Evolutionary conservation across 2,329 filamentous ascomycete genomes (phyloP), one percentile per base, ranked within the genome.

Genomic region (Alternaria atra): DNA sequence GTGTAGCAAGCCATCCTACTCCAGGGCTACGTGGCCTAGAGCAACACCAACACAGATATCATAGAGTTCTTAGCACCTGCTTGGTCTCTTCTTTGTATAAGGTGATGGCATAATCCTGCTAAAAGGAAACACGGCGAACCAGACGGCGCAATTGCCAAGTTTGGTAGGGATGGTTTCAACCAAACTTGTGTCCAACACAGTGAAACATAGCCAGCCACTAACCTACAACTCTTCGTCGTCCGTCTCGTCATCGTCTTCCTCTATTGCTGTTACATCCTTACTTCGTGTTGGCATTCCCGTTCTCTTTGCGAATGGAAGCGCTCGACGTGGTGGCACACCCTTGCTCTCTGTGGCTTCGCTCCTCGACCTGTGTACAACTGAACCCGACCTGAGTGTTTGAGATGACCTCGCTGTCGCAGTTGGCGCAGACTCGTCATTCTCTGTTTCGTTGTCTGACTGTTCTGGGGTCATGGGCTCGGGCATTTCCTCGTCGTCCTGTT

Each of bases 221-320:
- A n/a, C 39, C 39, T 53, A 78, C 7, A 78, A 42, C 55, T 79
- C 77, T 12, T 79, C 77, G n/a, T 79, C 77, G 3, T 77, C 76
- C 6, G 76, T 78, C 46, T 76, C 76, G 30, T 76, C 74, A 44
- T 76, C 76, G 4, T 71, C 71, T 20, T 71, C 66, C 42, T 12
- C 57, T 27, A 47, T 50, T 27, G 58, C 53, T 23, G 52, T 48
- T 12, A 52, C 47, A n/a, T 56, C 52, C 50, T 64, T 72, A 43
- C 64, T 69, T 17, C 71, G 68, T 23, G 69, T 72, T 6, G 60
- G 4, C 13, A 5, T 13, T 40, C 17, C 8, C 17, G 2, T 13
- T 30, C 23, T 34, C 48, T 69, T 71, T 7, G 62, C 65, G 60
- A 80, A 80, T 3, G 78, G 77, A 25, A 80, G 61, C n/a, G 75